Percentiles rank a stretch among this genome's conserved stretches.
Evolutionary conservation across 148 eudicot genomes (phyloP).

Genomic region (Talinum fruticosum): DNA sequence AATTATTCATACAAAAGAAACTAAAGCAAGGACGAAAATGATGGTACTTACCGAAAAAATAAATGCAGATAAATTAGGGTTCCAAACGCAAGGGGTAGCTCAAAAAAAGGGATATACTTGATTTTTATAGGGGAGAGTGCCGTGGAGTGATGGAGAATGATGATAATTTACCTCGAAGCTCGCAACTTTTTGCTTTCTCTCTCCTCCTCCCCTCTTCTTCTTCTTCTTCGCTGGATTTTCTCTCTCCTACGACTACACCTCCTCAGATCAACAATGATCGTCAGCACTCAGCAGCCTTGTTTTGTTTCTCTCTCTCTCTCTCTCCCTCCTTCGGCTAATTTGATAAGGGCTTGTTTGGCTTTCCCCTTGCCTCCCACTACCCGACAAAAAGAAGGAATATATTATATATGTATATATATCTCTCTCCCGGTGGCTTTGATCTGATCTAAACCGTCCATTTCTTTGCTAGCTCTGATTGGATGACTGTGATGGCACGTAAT

Average conservation of each 20-base stretch:
- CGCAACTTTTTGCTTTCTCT: background rate
- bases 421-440: background rate
- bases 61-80: conserved; percentile 18
- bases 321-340: conserved; percentile 6
- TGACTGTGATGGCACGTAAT: background rate
- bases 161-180: conserved; percentile 16
- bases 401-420: background rate
- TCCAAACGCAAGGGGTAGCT: background rate
- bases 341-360: conserved; percentile 59
- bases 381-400: too few species aligned
- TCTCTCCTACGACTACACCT: background rate
- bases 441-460: background rate
- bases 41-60: background rate
- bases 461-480: background rate
- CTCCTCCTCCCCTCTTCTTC: background rate
- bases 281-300: background rate
- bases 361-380: conserved; percentile 26
- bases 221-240: conserved; percentile 5
- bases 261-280: background rate
- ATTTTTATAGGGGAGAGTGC: background rate
- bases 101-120: background rate
- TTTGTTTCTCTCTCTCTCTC: background rate
- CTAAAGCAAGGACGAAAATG: background rate
- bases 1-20: background rate
- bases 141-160: background rate